phyloP scores from a whole-genome alignment of 2,329 filamentous ascomycete species.

The Penicillium sp. region DNA sequence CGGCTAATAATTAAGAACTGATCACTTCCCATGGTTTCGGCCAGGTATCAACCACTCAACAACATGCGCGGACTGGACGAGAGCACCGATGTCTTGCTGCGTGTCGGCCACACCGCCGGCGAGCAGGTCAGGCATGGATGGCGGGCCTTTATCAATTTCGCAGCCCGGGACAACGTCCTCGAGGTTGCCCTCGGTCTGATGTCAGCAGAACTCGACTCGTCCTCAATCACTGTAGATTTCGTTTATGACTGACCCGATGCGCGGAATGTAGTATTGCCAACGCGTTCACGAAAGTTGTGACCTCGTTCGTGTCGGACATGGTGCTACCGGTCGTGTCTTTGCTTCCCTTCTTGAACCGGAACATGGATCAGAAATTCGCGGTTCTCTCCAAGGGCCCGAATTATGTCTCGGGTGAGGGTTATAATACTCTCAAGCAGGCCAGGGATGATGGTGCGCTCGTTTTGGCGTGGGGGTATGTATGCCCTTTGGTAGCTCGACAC shows the following conservation, averaged over 20 bases:
- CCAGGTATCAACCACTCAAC: slow-evolving; percentile 1
- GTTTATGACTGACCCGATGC: not conserved
- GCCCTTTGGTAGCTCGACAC: not conserved
- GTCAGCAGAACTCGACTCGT: slow-evolving; percentile 45
- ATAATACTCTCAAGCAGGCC: slow-evolving; percentile 71
- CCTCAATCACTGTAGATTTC: not conserved
- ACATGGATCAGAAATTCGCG: slow-evolving; percentile 74
- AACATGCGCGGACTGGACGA: slow-evolving; percentile 35
- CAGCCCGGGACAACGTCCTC: slow-evolving; percentile 72
- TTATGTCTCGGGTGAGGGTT: slow-evolving; percentile 55
- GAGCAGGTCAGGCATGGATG: slow-evolving; percentile 56
- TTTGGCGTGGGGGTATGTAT: slow-evolving; percentile 66
- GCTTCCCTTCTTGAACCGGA: slow-evolving; percentile 68
- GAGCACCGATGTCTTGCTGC: slow-evolving; percentile 35
- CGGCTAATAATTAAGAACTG: not conserved
- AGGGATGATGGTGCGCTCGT: slow-evolving; percentile 71
- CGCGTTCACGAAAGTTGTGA: slow-evolving; percentile 71
- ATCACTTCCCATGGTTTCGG: not conserved
- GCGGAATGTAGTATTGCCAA: slow-evolving; percentile 57
- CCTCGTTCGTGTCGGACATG: slow-evolving; percentile 70
- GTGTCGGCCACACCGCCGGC: slow-evolving; percentile 43
- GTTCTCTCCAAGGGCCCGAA: slow-evolving; percentile 62
- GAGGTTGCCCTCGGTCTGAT: slow-evolving; percentile 76
- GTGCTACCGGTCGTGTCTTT: slow-evolving; percentile 70
- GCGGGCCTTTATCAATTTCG: slow-evolving; percentile 71